These are phyloP conservation scores for Lasiodiplodia sp. DNA, from an alignment of 2,329 filamentous ascomycete species.

Conservation along the genomic window DNA sequence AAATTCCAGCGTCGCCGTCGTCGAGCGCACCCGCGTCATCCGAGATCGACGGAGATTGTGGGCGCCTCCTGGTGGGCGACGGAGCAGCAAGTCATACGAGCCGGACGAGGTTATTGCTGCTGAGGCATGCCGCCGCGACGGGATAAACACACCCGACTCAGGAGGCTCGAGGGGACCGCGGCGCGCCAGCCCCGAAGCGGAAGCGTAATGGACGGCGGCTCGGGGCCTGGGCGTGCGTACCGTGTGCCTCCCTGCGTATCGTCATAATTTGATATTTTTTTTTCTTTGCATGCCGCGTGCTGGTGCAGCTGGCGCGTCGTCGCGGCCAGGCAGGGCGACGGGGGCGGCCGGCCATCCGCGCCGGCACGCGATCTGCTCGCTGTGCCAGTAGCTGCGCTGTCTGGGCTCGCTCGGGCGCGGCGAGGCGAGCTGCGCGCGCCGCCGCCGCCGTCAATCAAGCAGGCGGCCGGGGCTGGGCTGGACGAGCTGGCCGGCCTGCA, in stretches of 20 bases:
- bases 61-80: slow-evolving; percentile 18
- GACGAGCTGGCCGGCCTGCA: slow-evolving; percentile 8
- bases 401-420: not conserved
- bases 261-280: slow-evolving; percentile 26
- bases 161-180: slow-evolving; percentile 17
- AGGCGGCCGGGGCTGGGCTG: slow-evolving; percentile 4
- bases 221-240: slow-evolving; percentile 19
- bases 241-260: slow-evolving; percentile 27
- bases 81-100: slow-evolving; percentile 19
- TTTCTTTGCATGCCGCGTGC: slow-evolving; percentile 24
- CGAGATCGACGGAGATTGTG: slow-evolving; percentile 30
- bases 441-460: not conserved
- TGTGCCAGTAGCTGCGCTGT: not conserved
- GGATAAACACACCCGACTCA: slow-evolving; percentile 24
- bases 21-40: slow-evolving; percentile 22
- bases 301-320: slow-evolving; percentile 20
- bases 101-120: slow-evolving; percentile 16
- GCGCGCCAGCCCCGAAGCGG: slow-evolving; percentile 25
- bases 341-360: not conserved
- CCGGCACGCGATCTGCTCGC: slow-evolving; percentile 21
- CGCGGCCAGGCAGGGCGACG: slow-evolving; percentile 1
- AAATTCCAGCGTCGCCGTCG: slow-evolving; percentile 19
- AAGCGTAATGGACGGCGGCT: slow-evolving; percentile 21
- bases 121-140: slow-evolving; percentile 6
- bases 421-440: slow-evolving; percentile 19